phyloP scores from a whole-genome alignment of 305 asterid genomes.

The Salvia sclarea region DNA sequence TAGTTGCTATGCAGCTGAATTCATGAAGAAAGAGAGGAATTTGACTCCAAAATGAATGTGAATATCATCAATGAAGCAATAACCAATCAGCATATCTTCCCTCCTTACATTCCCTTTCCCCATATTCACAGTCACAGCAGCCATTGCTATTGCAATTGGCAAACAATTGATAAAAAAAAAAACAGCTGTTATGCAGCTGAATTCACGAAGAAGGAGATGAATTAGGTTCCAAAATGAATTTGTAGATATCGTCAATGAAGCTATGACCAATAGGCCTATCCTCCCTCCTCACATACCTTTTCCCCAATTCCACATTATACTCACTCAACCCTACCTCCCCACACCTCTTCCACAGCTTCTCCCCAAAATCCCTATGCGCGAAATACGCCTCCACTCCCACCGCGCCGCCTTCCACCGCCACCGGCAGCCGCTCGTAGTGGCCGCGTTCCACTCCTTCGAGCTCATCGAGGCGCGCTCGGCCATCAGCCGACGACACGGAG shows the following conservation, averaged over 20 bases:
- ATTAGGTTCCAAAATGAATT: constrained; percentile 40
- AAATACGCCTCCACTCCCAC: constrained; percentile 62
- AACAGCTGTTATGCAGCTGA: not conserved
- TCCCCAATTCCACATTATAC: constrained; percentile 46
- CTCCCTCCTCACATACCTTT: constrained; percentile 47
- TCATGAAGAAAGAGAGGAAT: too few species aligned
- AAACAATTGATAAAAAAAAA: too few species aligned
- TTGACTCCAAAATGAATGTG: too few species aligned
- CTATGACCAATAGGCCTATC: constrained; percentile 41
- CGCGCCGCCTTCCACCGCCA: constrained; percentile 36
- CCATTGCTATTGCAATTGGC: not conserved
- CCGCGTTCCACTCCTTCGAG: constrained; percentile 60
- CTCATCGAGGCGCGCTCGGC: constrained; percentile 49
- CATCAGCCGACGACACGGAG: constrained; percentile 47
- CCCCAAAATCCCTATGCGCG: constrained; percentile 62
- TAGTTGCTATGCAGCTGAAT: too few species aligned
- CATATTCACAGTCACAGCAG: not conserved
- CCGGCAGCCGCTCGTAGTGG: constrained; percentile 68
- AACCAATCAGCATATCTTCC: too few species aligned
- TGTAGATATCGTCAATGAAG: constrained; percentile 45
- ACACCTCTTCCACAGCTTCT: constrained; percentile 65
- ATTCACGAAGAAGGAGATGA: not conserved
- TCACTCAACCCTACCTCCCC: constrained; percentile 53
- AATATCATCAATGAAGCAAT: too few species aligned
- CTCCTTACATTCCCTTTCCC: too few species aligned